These are phyloP conservation scores for Pezicula rhizophila DNA, from an alignment of 2,329 filamentous ascomycete genomes.

Conservation along the genomic window DNA sequence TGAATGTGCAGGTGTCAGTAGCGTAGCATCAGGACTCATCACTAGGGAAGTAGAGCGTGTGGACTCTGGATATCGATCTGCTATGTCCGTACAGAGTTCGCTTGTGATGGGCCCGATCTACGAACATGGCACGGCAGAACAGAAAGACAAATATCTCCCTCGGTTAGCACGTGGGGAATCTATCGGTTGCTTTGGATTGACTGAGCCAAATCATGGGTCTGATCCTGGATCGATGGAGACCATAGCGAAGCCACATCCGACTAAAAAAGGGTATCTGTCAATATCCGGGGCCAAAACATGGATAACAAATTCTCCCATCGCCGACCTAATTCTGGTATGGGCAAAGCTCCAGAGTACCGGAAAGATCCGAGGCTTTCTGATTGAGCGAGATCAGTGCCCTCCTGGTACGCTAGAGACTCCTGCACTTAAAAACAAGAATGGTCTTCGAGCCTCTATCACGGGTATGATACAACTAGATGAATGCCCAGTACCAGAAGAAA, in stretches of 20 bases:
- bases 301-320: slow-evolving; percentile 92
- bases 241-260: slow-evolving; percentile 74
- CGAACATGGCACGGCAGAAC: slow-evolving; percentile 76
- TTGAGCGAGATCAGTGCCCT: slow-evolving; percentile 80
- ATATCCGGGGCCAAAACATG: slow-evolving; percentile 84
- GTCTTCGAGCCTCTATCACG: slow-evolving; percentile 85
- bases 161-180: slow-evolving; percentile 76
- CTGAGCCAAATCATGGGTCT: slow-evolving; percentile 88
- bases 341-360: slow-evolving; percentile 86
- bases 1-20: slow-evolving; percentile 80
- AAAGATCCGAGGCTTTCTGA: slow-evolving; percentile 88
- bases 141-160: slow-evolving; percentile 79
- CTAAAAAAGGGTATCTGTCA: slow-evolving; percentile 74
- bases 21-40: slow-evolving; percentile 83
- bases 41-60: slow-evolving; percentile 86
- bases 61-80: slow-evolving; percentile 85
- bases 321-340: slow-evolving; percentile 83
- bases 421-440: slow-evolving; percentile 89
- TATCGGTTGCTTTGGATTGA: slow-evolving; percentile 81
- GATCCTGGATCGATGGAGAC: slow-evolving; percentile 92
- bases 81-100: slow-evolving; percentile 89
- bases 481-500: slow-evolving; percentile 79
- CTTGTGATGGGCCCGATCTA: slow-evolving; percentile 91
- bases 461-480: slow-evolving; percentile 97
- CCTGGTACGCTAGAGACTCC: slow-evolving; percentile 87